Evolutionary conservation across 2,329 filamentous ascomycete genomes (phyloP), one percentile per base, ranked within the genome.

Genomic region (Ceratocystis albifundus): DNA sequence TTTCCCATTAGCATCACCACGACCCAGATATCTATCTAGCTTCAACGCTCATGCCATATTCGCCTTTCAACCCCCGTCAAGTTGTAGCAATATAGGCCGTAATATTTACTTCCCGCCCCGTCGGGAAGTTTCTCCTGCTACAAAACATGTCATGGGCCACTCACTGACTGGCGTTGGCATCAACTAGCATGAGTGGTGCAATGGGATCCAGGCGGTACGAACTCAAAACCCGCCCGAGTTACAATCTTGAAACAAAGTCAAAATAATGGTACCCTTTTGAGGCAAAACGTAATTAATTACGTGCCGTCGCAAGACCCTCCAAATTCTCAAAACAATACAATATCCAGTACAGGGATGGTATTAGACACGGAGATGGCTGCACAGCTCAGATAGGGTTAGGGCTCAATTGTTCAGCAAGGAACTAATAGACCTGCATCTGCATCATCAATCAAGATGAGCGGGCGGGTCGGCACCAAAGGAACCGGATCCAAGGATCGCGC

Each of bases 201-300:
- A 59, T 59, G 55, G 30, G n/a, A 59, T 6, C 55, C 55, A 28
- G 36, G 55, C 55, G 28, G 28, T n/a, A 17, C 17, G 36, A 30
- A 59, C 55, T 15, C 55, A 59, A 59, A 59, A 30, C 55, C 28
- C 20, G 22, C 28, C 55, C 25, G 1, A n/a, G 55, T 59, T 36
- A 59, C 55, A 59, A 36, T 59, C 55, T 59, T 59, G 55, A 59
- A 59, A 59, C 55, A 59, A 53, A n/a, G 28, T 20, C 55, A 59
- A 53, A 30, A 30, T 20, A 59, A 36, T 30, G 30, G 3, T 36
- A 36, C 55, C 28, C 28, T 17, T 59, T 32, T 36, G 55, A 59
- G 55, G 12, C 30, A 59, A 7, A 59, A 59, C 28, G 55, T 36
- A 59, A 36, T 53, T 36, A 59, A 36, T 53, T 53, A 53, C 48